phyloP scores from a whole-genome alignment of 768 basidiomycete species.

The Agaricus subrufescens region DNA sequence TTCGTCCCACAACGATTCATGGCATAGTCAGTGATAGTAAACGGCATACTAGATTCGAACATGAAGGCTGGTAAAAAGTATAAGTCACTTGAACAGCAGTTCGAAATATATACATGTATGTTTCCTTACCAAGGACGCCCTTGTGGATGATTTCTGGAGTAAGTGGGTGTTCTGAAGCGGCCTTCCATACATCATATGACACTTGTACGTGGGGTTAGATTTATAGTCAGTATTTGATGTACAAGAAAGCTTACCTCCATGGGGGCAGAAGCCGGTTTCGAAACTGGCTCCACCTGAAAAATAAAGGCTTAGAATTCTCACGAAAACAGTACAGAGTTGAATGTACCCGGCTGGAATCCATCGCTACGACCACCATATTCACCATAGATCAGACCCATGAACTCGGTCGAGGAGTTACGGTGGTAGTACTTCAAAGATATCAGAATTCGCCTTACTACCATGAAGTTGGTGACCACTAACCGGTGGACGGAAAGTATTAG shows the following conservation, averaged over 20 bases:
- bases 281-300: constrained; percentile 46
- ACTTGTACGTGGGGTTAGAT: constrained; percentile 25
- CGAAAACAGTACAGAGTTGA: background rate
- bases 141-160: constrained; percentile 47
- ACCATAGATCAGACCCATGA: constrained; percentile 64
- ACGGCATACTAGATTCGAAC: constrained; percentile 61
- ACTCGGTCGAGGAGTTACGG: constrained; percentile 57
- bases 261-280: constrained; percentile 61
- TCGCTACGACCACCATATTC: constrained; percentile 60
- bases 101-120: background rate
- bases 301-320: background rate
- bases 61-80: constrained; percentile 38
- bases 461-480: constrained; percentile 23
- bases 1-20: constrained; percentile 55
- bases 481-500: constrained; percentile 55
- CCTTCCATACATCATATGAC: constrained; percentile 56
- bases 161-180: constrained; percentile 49
- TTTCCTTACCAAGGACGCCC: constrained; percentile 43
- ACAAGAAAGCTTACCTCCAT: constrained; percentile 41
- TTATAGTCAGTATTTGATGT: background rate
- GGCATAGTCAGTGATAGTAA: constrained; percentile 61
- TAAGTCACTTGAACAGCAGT: background rate
- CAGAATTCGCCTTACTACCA: background rate
- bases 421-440: constrained; percentile 47
- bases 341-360: constrained; percentile 50